A percentile compares a stretch with the other conserved stretches of the same genome.
These are phyloP conservation scores for Athelia sp. DNA, from an alignment of 1,284 basidiomycete species.

Conservation along the genomic window DNA sequence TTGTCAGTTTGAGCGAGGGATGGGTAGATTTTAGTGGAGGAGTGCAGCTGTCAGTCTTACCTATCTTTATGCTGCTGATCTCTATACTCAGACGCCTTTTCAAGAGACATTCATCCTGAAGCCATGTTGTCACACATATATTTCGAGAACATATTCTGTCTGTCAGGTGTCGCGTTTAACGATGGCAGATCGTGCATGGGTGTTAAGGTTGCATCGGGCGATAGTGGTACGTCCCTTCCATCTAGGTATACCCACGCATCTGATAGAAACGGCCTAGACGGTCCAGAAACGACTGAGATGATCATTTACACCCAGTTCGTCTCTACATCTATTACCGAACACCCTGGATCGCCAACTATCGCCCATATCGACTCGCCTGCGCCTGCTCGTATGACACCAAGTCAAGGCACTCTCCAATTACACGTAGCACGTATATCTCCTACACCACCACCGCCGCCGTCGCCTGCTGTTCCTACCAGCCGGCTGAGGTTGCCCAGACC, in stretches of 20 bases:
- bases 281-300: slow-evolving; percentile 61
- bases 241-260: not conserved
- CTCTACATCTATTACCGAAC: slow-evolving; percentile 13
- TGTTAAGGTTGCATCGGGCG: slow-evolving; percentile 64
- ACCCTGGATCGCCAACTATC: no score
- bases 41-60: slow-evolving; percentile 53
- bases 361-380: slow-evolving; percentile 11
- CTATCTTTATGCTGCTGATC: not conserved
- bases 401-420: slow-evolving; percentile 30
- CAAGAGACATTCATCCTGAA: slow-evolving; percentile 67
- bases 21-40: slow-evolving; percentile 57
- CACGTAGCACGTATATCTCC: slow-evolving; percentile 54
- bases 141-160: slow-evolving; percentile 66
- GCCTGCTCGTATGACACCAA: slow-evolving; percentile 10
- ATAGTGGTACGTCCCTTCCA: slow-evolving; percentile 43
- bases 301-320: slow-evolving; percentile 57
- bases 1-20: slow-evolving; percentile 45
- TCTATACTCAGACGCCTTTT: slow-evolving; percentile 1
- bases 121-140: slow-evolving; percentile 57
- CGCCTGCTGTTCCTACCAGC: slow-evolving; percentile 1
- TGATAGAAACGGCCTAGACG: slow-evolving; percentile 33
- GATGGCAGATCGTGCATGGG: slow-evolving; percentile 40
- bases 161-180: slow-evolving; percentile 33
- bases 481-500: slow-evolving; percentile 51
- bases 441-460: slow-evolving; percentile 25